Evolutionary conservation across 192 early-diverging fungal species (phyloP), one percentile per base, ranked within the genome.

Genomic region (Umbelopsis vinacea): DNA sequence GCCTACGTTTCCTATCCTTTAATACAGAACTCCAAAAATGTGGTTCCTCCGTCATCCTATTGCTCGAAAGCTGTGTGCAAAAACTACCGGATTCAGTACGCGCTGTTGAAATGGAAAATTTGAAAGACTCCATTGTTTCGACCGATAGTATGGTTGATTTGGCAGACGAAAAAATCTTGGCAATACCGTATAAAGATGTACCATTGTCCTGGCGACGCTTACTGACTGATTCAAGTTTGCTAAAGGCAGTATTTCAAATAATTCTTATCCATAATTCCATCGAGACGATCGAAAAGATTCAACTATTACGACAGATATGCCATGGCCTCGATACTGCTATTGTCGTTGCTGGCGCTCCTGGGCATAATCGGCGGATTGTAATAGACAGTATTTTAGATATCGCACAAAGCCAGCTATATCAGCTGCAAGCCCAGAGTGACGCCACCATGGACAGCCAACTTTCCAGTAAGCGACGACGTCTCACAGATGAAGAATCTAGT

Each of bases 341-440:
- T 9, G 67, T 91, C 4, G 83, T 91, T 75, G 74, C 88, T 6
- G 89, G 89, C 12, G 82, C 83, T n/a, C 76, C 85, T 1, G 82
- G 81, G 8, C 33, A 67, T 11, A 23, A 52, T 23, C 70, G 75
- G 15, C 74, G 77, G 9, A 23, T 45, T 43, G 24, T 75, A 15
- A 45, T 70, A 2, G 37, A 76, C 19, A 52, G 23, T 4, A 26
- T 73, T 63, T 17, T 86, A 14, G 71, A 76, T 52, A 6, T 53
- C 19, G 23, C 68, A 14, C 82, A 83, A 60, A 26, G 48, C 19
- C 38, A 46, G 45, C 50, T 84, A 35, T 21, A 63, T 22, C 33
- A 46, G 52, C 50, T 84, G 33, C 26, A 33, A 22, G 17, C 8
- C 21, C 54, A 68, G 1, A 63, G 23, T n/a, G 29, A 29, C 29